Evolutionary conservation across 2,329 filamentous ascomycete species (phyloP), one percentile per base, ranked within the genome.

Genomic region (Penicillium italicum): DNA sequence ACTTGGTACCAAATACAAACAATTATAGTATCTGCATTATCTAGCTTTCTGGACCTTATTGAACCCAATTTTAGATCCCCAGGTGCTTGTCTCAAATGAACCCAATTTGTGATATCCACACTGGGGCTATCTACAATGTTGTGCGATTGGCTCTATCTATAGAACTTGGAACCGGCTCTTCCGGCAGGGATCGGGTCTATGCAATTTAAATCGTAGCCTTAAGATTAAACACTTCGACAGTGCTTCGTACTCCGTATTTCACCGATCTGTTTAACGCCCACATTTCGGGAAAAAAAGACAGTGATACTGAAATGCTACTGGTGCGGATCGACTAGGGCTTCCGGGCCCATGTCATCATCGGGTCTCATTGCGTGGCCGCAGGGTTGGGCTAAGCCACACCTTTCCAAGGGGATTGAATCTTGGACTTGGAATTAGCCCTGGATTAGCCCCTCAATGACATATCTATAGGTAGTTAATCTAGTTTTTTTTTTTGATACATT

Each of bases 341-440:
- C 24, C 33, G 47, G 26, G 14, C 11, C 16, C 16, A 50, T 50
- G 48, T 44, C 48, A 50, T 50, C 47, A 43, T 50, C 38, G 48
- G 37, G 38, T 20, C 24, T 36, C 34, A 33, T 36, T 53, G 51
- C 52, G 38, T 37, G 26, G 53, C 28, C 18, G 22, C 28, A 41
- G 18, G 33, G 36, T 33, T 10, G 33, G 18, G 31, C 38, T 43
- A 54, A 54, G 52, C 52, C 52, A 54, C 52, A 51, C 22, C 34
- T n/a, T 50, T 26, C 50, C 42, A 53, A 51, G 40, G 40, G 28
- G 24, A 52, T 31, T 16, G 24, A 28, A 26, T 34, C 26, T 31
- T 30, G 8, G 33, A 40, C 18, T 22, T 42, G 10, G 3, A 20
- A 20, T 31, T 22, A 20, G 28, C 26, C 33, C 33, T 20, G 20